These are phyloP conservation scores for Aspergillus sojae DNA, from an alignment of 2,329 filamentous ascomycete genomes.

Conservation along the genomic window DNA sequence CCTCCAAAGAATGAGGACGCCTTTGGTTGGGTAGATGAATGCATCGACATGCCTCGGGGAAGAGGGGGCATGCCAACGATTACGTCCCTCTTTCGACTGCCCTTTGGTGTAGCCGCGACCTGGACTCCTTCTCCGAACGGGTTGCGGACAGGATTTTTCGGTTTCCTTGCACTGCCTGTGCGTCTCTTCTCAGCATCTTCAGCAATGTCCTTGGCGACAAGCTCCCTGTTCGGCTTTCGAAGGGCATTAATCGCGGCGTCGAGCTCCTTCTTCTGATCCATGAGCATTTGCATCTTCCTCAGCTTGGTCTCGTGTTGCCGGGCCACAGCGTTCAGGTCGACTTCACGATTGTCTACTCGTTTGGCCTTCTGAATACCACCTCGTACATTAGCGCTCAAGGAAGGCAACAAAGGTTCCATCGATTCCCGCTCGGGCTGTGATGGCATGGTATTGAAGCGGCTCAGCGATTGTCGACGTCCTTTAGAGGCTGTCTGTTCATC, in stretches of 20 bases:
- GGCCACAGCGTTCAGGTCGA: constrained; percentile 50
- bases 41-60: constrained; percentile 26
- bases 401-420: constrained; percentile 44
- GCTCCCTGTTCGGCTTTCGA: constrained; percentile 50
- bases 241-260: constrained; percentile 51
- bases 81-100: constrained; percentile 37
- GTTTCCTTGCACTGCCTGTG: constrained; percentile 38
- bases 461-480: constrained; percentile 40
- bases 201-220: constrained; percentile 49
- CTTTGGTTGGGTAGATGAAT: constrained; percentile 34
- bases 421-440: constrained; percentile 44
- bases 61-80: constrained; percentile 30
- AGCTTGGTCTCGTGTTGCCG: constrained; percentile 50
- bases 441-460: constrained; percentile 47
- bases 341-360: constrained; percentile 51
- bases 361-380: constrained; percentile 49
- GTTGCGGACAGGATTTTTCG: constrained; percentile 46
- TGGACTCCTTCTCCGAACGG: constrained; percentile 48
- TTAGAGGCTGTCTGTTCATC: constrained; percentile 43
- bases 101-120: constrained; percentile 52
- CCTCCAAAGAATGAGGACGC: constrained; percentile 10
- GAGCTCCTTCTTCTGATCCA: constrained; percentile 52
- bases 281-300: constrained; percentile 48
- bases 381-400: constrained; percentile 39
- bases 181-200: constrained; percentile 45